Evolutionary conservation across 2,329 filamentous ascomycete species (phyloP), one percentile per base, ranked within the genome.

Genomic region (Fonsecaea pedrosoi): DNA sequence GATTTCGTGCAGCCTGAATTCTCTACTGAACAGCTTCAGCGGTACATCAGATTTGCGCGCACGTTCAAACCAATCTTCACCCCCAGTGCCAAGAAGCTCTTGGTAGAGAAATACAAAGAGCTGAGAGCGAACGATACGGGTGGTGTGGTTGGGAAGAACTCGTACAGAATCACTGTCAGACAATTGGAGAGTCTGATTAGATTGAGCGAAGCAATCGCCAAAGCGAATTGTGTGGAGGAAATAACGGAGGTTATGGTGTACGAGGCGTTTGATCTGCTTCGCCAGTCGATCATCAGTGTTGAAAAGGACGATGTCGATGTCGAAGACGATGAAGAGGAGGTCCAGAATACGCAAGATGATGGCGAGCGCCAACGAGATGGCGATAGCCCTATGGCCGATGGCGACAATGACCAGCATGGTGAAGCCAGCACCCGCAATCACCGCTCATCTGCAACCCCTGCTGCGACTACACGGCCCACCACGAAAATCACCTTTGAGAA

Each of bases 241-340:
- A 91, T 99, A 68, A 89, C 89, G 0, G 85, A 91, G 1, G 86
- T 87, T 0, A 96, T 98, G 79, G 95, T 99, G 15, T 86, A 90
- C 48, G 95, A 99, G 79, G 95, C 94, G 0, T 98, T 90, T 78
- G 92, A 95, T 73, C 86, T 99, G 9, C 86, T 99, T 12, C 86
- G 93, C 50, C 94, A 97, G 80, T 95, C 91, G 78, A 99, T 99
- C 77, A 97, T 99, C 74, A 95, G 91, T 1, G 95, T 99, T 32
- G 95, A 99, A 80, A 95, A 98, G 75, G 95, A 99, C 74, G 95
- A 99, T 74, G 89, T 99, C 15, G 94, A 98, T 75, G 90, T 99
- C 68, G 92, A 97, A 61, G 93, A 94, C 5, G 90, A 92, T 2
- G 90, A 91, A 21, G 87, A 88, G 21, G 82, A 81, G 78, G 13